phyloP scores from a whole-genome alignment of 2,329 filamentous ascomycete genomes.

The Fusarium albosuccineum region DNA sequence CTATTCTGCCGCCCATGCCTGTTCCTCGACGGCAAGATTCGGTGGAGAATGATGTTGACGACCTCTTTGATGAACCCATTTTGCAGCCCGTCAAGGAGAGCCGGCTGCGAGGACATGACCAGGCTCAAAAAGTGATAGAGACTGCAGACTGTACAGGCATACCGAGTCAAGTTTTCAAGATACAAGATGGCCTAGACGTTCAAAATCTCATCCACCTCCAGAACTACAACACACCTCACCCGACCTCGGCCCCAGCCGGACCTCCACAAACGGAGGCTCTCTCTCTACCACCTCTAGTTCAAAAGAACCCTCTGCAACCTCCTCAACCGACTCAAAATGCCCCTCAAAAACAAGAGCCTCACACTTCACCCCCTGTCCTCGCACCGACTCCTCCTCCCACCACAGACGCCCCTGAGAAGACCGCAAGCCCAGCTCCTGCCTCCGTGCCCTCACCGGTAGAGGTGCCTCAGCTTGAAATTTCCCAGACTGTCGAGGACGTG shows the following conservation, averaged over 20 bases:
- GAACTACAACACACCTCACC: slow-evolving; percentile 50
- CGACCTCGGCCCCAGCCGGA: slow-evolving; percentile 38
- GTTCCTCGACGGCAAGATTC: slow-evolving; percentile 77
- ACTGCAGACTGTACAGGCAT: slow-evolving; percentile 52
- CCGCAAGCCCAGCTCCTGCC: slow-evolving; percentile 45
- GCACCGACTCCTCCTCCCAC: slow-evolving; percentile 56
- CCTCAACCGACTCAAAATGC: slow-evolving; percentile 23
- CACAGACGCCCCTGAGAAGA: slow-evolving; percentile 53
- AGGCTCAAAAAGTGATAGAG: slow-evolving; percentile 44
- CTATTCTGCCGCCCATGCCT: slow-evolving; percentile 75
- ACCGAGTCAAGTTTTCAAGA: slow-evolving; percentile 60
- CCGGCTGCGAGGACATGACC: slow-evolving; percentile 42
- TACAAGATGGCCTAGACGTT: slow-evolving; percentile 53
- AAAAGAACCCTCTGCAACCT: slow-evolving; percentile 27
- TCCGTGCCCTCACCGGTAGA: slow-evolving; percentile 23
- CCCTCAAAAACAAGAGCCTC: slow-evolving; percentile 37
- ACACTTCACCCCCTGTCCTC: slow-evolving; percentile 43
- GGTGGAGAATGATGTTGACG: slow-evolving; percentile 82
- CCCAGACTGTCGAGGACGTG: slow-evolving; percentile 13
- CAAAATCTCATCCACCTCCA: slow-evolving; percentile 53
- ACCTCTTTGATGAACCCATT: slow-evolving; percentile 74
- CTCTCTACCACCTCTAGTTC: slow-evolving; percentile 44
- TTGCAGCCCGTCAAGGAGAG: slow-evolving; percentile 57
- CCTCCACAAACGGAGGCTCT: slow-evolving; percentile 37
- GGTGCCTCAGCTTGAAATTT: slow-evolving; percentile 16